Evolutionary conservation across 805 yeast species (phyloP).

Genomic region (Cyberlindnera japonica): DNA sequence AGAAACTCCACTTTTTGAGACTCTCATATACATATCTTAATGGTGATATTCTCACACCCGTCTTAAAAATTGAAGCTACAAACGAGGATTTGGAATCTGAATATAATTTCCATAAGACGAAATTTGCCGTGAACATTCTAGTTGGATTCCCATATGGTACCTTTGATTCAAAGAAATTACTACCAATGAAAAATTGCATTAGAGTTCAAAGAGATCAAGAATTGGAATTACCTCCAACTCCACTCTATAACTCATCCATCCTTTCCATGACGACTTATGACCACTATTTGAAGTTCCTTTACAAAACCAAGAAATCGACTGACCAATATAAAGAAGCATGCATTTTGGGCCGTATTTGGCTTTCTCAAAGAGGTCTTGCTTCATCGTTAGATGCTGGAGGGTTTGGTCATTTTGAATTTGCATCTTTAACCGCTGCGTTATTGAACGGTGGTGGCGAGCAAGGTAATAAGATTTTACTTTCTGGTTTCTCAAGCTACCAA

Average conservation of each 20-base stretch:
- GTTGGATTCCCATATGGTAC: constrained; percentile 68
- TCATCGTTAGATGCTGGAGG: constrained; percentile 68
- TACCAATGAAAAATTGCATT: constrained; percentile 79
- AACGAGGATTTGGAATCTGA: constrained; percentile 41
- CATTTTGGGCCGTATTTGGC: constrained; percentile 84
- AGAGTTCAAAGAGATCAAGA: constrained; percentile 47
- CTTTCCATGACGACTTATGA: constrained; percentile 65
- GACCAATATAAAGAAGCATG: constrained; percentile 87
- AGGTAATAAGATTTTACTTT: constrained; percentile 73
- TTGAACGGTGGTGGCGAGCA: constrained; percentile 76
- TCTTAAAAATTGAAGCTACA: constrained; percentile 58
- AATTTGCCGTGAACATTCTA: constrained; percentile 66
- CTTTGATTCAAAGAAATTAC: constrained; percentile 72
- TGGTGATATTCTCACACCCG: constrained; percentile 76
- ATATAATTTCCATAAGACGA: constrained; percentile 64
- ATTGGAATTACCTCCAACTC: constrained; percentile 64
- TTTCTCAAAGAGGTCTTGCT: constrained; percentile 78
- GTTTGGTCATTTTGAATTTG: constrained; percentile 90
- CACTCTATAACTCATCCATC: constrained; percentile 80
- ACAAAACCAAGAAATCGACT: constrained; percentile 69
- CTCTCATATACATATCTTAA: constrained; percentile 67
- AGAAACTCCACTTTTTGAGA: constrained; percentile 44
- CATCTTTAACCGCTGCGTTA: constrained; percentile 73
- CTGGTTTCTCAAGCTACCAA: constrained; percentile 92
- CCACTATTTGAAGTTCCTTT: constrained; percentile 69